Evolutionary conservation across 2,329 filamentous ascomycete species (phyloP), one percentile per base, ranked within the genome.

Genomic region (Rasamsonia emersonii): DNA sequence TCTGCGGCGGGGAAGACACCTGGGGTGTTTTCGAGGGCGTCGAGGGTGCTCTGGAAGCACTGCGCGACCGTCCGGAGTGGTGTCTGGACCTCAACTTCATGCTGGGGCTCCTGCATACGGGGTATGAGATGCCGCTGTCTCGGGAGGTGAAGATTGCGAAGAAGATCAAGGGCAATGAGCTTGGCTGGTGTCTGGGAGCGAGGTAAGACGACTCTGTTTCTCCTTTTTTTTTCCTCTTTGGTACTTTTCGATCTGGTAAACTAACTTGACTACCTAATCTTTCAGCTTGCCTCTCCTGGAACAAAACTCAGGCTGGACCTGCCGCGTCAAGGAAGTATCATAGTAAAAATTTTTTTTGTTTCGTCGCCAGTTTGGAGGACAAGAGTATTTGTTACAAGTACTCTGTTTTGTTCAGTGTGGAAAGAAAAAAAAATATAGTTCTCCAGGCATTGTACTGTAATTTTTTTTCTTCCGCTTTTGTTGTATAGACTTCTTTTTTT

Each of bases 81-180:
- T 98, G 91, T 63, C 65, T 98, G 49, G 91, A 98, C 61, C 67
- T 98, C 48, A 98, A 85, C 67, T 98, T 96, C 55, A 95, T 95
- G 86, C 66, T 93, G 49, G 84, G 84, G 16, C 69, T 98, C 36
- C 67, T 96, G 33, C 88, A 96, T 61, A 93, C 86, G 4, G 91
- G 91, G 3, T 98, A 98, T 52, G 91, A 96, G 46, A 95, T 98
- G 86, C 89, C 89, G 3, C 79, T 96, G 49, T 85, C 94, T 46
- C 75, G 93, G 23, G 91, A 98, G 62, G 86, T 98, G 44, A 89
- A 84, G 71, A 93, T 95, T 54, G 91, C 89, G 38, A 98, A 98
- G 82, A 94, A 95, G 73, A 93, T 98, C 54, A 89, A 93, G 67
- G 79, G 79, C 35, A 95, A 95, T 59, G 93, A 98, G 67, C 65